phyloP scores from a whole-genome alignment of 805 yeast genomes.

The Priceomyces haplophilus region DNA sequence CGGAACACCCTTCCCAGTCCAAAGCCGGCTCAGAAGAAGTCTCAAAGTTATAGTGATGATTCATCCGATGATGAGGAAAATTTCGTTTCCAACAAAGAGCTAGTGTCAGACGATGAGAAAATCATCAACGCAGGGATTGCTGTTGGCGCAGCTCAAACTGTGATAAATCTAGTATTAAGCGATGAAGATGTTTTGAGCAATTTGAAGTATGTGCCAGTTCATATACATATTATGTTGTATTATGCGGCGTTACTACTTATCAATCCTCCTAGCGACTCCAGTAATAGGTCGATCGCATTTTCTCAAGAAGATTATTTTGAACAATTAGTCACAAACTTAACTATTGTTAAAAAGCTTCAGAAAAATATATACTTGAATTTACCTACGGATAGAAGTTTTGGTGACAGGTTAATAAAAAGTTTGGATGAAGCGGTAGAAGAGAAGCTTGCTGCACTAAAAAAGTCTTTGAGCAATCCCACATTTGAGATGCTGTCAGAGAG shows the following conservation, averaged over 20 bases:
- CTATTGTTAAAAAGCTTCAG: slow-evolving; percentile 43
- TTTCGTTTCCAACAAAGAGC: slow-evolving; percentile 31
- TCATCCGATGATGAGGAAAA: slow-evolving; percentile 25
- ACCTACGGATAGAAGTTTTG: slow-evolving; percentile 55
- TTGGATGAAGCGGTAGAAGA: slow-evolving; percentile 33
- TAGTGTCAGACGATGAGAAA: slow-evolving; percentile 31
- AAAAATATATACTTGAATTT: slow-evolving; percentile 40
- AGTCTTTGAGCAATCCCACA: slow-evolving; percentile 17
- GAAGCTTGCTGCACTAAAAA: slow-evolving; percentile 16
- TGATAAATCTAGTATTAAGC: slow-evolving; percentile 53
- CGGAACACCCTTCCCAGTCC: slow-evolving; percentile 1
- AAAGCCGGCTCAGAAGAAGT: slow-evolving; percentile 12
- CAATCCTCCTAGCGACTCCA: slow-evolving; percentile 41
- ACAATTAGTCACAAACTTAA: slow-evolving; percentile 36
- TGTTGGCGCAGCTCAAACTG: slow-evolving; percentile 59
- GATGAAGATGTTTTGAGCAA: slow-evolving; percentile 58
- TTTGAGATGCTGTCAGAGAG: slow-evolving; percentile 14
- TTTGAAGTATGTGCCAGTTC: slow-evolving; percentile 65
- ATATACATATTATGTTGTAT: slow-evolving; percentile 67
- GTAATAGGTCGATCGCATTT: slow-evolving; percentile 20
- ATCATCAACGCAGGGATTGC: slow-evolving; percentile 49
- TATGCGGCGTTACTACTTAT: slow-evolving; percentile 59
- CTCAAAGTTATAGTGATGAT: slow-evolving; percentile 4
- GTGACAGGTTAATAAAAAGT: slow-evolving; percentile 37
- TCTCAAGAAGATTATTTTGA: slow-evolving; percentile 22